Percentiles rank a stretch among this genome's conserved stretches.
Evolutionary conservation across 2,329 filamentous ascomycete genomes (phyloP).

Genomic region (Ceratocystis diversiconidia): DNA sequence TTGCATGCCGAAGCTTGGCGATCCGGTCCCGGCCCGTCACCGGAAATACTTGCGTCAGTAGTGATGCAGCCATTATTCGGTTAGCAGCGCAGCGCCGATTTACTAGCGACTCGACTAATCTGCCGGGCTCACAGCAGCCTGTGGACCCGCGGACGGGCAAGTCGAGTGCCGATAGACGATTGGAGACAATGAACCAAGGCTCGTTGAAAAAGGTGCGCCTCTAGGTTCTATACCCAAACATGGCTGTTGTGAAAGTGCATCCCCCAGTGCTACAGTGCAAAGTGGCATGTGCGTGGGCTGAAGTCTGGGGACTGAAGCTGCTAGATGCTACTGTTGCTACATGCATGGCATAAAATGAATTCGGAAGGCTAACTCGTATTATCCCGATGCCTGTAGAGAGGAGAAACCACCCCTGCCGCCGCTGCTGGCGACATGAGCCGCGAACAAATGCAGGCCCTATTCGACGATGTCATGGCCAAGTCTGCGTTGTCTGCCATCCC

Average conservation of each 20-base stretch:
- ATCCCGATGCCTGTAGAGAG: background rate
- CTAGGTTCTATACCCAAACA: background rate
- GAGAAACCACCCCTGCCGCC: background rate
- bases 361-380: background rate
- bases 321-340: background rate
- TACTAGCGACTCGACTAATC: conserved; percentile 21
- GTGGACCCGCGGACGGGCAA: conserved; percentile 28
- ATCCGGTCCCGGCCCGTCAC: conserved; percentile 26
- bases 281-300: background rate
- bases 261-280: no score
- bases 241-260: background rate
- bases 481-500: conserved; percentile 16
- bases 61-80: conserved; percentile 22
- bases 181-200: conserved; percentile 22
- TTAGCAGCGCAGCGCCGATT: conserved; percentile 22
- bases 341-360: background rate
- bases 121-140: conserved; percentile 4
- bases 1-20: conserved; percentile 30
- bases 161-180: conserved; percentile 27
- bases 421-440: background rate
- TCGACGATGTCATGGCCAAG: conserved; percentile 17
- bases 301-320: background rate
- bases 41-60: conserved; percentile 19
- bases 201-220: conserved; percentile 16
- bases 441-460: conserved; percentile 13